Conservation (phyloP, 2,329 filamentous ascomycete species). For the Fusarium domesticum region DNA sequence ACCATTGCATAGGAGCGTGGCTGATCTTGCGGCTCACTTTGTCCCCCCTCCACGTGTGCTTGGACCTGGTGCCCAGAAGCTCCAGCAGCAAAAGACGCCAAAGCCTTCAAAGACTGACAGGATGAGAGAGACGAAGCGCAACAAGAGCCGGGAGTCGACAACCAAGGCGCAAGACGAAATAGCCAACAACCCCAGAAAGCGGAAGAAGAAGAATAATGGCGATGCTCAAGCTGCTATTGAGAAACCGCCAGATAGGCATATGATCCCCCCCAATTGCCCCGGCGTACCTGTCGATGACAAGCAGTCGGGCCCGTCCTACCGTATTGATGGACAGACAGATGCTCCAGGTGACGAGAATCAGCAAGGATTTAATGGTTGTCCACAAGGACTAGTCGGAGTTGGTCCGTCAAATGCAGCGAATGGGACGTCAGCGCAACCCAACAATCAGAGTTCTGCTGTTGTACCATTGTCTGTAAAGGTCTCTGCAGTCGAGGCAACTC, state of each 20-base stretch:
- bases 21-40: slow-evolving; percentile 46
- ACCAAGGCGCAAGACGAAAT: slow-evolving; percentile 25
- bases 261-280: slow-evolving; percentile 15
- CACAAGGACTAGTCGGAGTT: slow-evolving; percentile 14
- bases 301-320: slow-evolving; percentile 8
- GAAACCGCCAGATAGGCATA: slow-evolving; percentile 5
- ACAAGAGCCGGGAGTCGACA: slow-evolving; percentile 12
- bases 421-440: slow-evolving; percentile 4
- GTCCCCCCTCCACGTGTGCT: slow-evolving; percentile 42
- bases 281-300: slow-evolving; percentile 8
- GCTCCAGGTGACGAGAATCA: slow-evolving; percentile 1
- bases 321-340: slow-evolving; percentile 6
- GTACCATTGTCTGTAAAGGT: slow-evolving; percentile 33
- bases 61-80: slow-evolving; percentile 27
- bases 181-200: slow-evolving; percentile 29
- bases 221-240: slow-evolving; percentile 14
- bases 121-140: slow-evolving; percentile 12
- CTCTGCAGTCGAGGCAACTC: slow-evolving; percentile 46
- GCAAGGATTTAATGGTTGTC: slow-evolving; percentile 16
- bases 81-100: slow-evolving; percentile 27
- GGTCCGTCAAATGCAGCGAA: slow-evolving; percentile 7
- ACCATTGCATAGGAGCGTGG: slow-evolving; percentile 55
- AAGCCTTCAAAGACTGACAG: slow-evolving; percentile 31
- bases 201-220: slow-evolving; percentile 26
- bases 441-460: slow-evolving; percentile 12